phyloP scores from a whole-genome alignment of 148 eudicot genomes.

The Camellia sinensis region DNA sequence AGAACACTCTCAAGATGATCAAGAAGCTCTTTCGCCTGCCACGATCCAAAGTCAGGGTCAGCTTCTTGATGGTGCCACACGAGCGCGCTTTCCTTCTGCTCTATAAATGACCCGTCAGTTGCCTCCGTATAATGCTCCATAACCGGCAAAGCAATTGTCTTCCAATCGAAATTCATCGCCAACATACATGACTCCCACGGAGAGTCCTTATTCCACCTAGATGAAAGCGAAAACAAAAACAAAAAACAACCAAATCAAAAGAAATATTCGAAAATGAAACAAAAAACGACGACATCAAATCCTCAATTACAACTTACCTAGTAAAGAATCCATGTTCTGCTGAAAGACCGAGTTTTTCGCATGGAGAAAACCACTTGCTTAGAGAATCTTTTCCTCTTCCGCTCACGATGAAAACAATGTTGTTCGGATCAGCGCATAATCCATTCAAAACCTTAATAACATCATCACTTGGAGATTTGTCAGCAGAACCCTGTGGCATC shows the following conservation, averaged over 20 bases:
- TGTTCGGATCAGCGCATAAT: slow-evolving; percentile 63
- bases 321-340: slow-evolving; percentile 82
- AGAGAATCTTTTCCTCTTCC: slow-evolving; percentile 61
- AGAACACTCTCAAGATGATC: slow-evolving; percentile 86
- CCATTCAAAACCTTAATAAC: slow-evolving; percentile 45
- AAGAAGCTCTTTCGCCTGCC: slow-evolving; percentile 80
- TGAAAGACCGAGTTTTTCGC: slow-evolving; percentile 64
- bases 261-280: background rate
- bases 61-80: slow-evolving; percentile 90
- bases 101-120: slow-evolving; percentile 77
- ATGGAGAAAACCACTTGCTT: slow-evolving; percentile 61
- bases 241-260: background rate
- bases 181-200: slow-evolving; percentile 51
- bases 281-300: background rate
- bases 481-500: slow-evolving; percentile 49
- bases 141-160: slow-evolving; percentile 49
- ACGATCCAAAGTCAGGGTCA: slow-evolving; percentile 68
- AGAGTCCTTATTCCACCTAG: slow-evolving; percentile 56
- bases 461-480: slow-evolving; percentile 53
- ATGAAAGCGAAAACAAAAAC: background rate
- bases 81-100: slow-evolving; percentile 69
- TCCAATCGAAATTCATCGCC: slow-evolving; percentile 61
- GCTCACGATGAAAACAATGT: slow-evolving; percentile 73
- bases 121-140: slow-evolving; percentile 83
- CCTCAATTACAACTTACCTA: slow-evolving; percentile 31